Evolutionary conservation across 257 asterid species (phyloP).

Genomic region (Striga asiatica): DNA sequence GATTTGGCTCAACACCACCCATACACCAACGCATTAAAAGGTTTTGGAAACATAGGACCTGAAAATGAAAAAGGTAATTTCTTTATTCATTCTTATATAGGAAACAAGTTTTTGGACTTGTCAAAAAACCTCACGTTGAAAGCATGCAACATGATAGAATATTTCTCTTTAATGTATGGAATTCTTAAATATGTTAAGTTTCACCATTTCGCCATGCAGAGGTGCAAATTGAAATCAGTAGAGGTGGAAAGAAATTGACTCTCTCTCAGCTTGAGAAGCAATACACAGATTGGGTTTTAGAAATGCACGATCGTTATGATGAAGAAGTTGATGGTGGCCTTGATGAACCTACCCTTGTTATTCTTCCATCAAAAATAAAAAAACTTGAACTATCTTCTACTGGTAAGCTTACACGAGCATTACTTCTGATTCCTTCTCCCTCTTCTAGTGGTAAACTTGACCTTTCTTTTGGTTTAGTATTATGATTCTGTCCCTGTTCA

Average conservation of each 20-base stretch:
- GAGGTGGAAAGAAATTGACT: conserved; percentile 36
- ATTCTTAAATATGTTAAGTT: neutral
- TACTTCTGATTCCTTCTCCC: neutral
- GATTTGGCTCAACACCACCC: conserved; percentile 61
- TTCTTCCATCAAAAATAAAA: conserved; percentile 29
- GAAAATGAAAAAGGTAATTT: conserved; percentile 35
- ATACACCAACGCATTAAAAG: conserved; percentile 48
- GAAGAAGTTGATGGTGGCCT: conserved; percentile 42
- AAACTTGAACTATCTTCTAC: conserved; percentile 36
- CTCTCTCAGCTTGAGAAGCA: conserved; percentile 42
- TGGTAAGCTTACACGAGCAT: conserved; percentile 28
- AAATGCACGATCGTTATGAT: conserved; percentile 53
- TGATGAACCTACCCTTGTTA: conserved; percentile 35
- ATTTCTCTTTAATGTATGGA: neutral
- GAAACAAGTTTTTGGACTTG: neutral
- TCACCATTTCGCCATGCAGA: conserved; percentile 23
- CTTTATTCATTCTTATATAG: neutral
- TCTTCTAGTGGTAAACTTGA: neutral
- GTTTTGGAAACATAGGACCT: conserved; percentile 36
- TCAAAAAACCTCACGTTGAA: neutral
- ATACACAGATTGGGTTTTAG: conserved; percentile 45
- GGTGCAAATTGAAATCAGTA: conserved; percentile 25
- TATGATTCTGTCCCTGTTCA: neutral
- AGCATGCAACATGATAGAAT: neutral
- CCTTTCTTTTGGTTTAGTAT: neutral